Conservation (phyloP, 2,329 filamentous ascomycete genomes). For the Beauveria caledonica region DNA sequence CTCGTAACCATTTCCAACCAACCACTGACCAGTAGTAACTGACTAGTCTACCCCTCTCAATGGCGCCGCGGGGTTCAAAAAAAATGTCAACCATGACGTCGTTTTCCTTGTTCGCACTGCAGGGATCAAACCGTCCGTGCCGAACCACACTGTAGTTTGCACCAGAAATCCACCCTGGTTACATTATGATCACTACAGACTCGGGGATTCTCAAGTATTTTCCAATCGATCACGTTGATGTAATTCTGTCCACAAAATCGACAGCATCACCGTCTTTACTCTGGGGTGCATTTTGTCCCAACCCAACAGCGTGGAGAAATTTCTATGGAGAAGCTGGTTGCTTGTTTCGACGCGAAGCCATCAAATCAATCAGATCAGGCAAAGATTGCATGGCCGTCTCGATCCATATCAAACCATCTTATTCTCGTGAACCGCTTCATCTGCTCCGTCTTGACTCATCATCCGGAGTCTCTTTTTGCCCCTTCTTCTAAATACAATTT, state of each 20-base stretch:
- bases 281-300: not conserved
- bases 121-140: not conserved
- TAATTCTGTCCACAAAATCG: not conserved
- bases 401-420: not conserved
- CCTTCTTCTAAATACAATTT: too few relatives aligned
- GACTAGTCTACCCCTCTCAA: not conserved
- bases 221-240: not conserved
- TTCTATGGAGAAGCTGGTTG: slow-evolving; percentile 1
- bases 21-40: not conserved
- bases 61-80: not conserved
- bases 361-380: not conserved
- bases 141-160: not conserved
- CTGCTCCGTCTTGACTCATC: not conserved
- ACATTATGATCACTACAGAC: not conserved
- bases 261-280: not conserved
- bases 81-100: not conserved
- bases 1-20: too few relatives aligned
- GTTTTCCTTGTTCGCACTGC: not conserved
- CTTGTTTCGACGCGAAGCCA: not conserved
- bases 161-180: not conserved
- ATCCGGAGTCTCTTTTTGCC: not conserved
- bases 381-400: not conserved
- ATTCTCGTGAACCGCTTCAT: slow-evolving; percentile 1
- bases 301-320: not conserved
- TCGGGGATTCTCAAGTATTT: not conserved